A percentile compares a stretch with the other conserved stretches of the same genome.
These are phyloP conservation scores for Aphanomyces invadans DNA, from an alignment of 352 stramenopile genomes.

Conservation along the genomic window DNA sequence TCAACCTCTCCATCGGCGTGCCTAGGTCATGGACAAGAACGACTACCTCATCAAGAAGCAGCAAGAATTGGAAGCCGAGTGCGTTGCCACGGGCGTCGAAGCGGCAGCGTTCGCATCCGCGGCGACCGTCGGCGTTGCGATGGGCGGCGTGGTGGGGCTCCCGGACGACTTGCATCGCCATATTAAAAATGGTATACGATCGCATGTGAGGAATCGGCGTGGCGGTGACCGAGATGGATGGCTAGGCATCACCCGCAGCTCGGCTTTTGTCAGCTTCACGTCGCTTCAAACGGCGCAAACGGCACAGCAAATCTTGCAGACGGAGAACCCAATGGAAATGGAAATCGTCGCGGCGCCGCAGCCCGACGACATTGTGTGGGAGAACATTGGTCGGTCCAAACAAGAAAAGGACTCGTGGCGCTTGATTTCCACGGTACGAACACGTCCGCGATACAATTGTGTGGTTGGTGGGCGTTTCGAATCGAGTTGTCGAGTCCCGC, in stretches of 20 bases:
- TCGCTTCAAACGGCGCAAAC: conserved; percentile 63
- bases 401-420: conserved; percentile 25
- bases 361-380: conserved; percentile 63
- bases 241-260: conserved; percentile 42
- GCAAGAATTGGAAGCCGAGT: conserved; percentile 38
- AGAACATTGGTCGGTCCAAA: conserved; percentile 43
- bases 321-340: conserved; percentile 48
- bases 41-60: conserved; percentile 52
- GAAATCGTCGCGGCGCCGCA: conserved; percentile 45
- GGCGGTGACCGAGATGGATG: no score
- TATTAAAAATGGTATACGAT: background rate
- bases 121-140: background rate
- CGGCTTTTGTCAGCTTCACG: conserved; percentile 71
- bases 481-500: background rate
- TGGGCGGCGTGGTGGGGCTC: background rate
- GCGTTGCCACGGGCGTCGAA: conserved; percentile 1
- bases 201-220: background rate
- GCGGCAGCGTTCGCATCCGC: conserved; percentile 4
- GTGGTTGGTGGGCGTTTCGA: background rate
- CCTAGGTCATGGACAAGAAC: conserved; percentile 35
- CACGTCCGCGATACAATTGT: background rate
- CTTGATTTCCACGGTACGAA: conserved; percentile 21
- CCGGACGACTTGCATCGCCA: background rate
- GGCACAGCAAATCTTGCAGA: conserved; percentile 60
- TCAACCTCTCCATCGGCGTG: no score